phyloP scores from a whole-genome alignment of 2,329 filamentous ascomycete species.

The Penicillium thymicola region DNA sequence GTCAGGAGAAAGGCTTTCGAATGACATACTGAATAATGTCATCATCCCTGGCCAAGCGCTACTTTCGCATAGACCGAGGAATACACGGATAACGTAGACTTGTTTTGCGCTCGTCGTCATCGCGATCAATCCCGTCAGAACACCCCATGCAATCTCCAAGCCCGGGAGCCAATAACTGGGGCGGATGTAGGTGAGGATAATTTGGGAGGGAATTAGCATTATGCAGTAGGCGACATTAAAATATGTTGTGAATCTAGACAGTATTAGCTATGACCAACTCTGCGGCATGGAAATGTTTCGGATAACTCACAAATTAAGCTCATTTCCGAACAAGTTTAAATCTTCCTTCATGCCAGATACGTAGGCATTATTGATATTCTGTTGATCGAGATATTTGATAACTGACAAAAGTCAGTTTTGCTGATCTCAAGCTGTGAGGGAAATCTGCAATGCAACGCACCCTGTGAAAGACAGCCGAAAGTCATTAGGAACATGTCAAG shows the following conservation, averaged over 20 bases:
- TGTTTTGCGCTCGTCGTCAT: conserved; percentile 29
- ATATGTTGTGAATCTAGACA: conserved; percentile 37
- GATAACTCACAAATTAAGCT: conserved; percentile 21
- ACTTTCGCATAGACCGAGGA: conserved; percentile 31
- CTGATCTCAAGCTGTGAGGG: neutral
- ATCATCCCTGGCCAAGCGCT: conserved; percentile 33
- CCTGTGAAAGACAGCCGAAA: conserved; percentile 42
- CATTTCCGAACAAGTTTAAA: conserved; percentile 20
- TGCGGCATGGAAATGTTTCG: too few relatives aligned
- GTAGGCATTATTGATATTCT: conserved; percentile 29
- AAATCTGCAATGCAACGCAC: conserved; percentile 14
- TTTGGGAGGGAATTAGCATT: conserved; percentile 41
- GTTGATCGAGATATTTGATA: conserved; percentile 27
- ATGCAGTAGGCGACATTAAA: conserved; percentile 42
- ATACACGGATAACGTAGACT: conserved; percentile 29
- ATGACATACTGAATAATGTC: conserved; percentile 27
- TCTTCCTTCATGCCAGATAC: conserved; percentile 29
- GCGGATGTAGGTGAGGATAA: conserved; percentile 39
- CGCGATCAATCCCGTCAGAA: conserved; percentile 30
- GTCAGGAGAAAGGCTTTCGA: neutral
- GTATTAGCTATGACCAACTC: neutral
- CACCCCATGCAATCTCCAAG: conserved; percentile 29
- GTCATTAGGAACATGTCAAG: conserved; percentile 41
- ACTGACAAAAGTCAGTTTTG: conserved; percentile 10
- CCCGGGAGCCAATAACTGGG: conserved; percentile 30